Evolutionary conservation across 2,329 filamentous ascomycete species (phyloP).

Genomic region (Allantophomopsis lycopodina): DNA sequence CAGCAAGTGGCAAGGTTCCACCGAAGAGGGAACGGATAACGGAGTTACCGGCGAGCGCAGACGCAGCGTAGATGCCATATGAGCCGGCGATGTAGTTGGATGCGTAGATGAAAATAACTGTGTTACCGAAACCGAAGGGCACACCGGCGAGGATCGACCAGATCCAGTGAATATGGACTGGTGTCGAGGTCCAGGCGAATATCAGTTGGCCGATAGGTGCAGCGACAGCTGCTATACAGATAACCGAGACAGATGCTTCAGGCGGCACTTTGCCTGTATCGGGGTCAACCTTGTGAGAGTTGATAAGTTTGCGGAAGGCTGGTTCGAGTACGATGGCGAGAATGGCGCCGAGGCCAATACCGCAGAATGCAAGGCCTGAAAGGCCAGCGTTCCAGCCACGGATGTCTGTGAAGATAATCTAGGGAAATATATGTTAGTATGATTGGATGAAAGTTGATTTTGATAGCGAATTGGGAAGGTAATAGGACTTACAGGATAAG

Average conservation of each 20-base stretch:
- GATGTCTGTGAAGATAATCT: constrained; percentile 53
- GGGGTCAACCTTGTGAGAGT: constrained; percentile 60
- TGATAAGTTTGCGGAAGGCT: constrained; percentile 63
- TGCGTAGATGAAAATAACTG: constrained; percentile 68
- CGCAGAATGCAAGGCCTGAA: constrained; percentile 66
- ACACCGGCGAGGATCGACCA: constrained; percentile 65
- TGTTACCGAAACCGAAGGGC: constrained; percentile 67
- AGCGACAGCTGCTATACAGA: constrained; percentile 63
- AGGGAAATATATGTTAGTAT: too few species aligned
- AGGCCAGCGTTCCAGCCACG: constrained; percentile 67
- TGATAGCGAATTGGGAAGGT: too few species aligned
- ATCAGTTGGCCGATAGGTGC: constrained; percentile 69
- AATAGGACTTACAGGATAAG: constrained; percentile 45
- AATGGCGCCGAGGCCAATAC: constrained; percentile 50
- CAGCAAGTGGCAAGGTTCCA: constrained; percentile 66
- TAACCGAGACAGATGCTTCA: constrained; percentile 69
- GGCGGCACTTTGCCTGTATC: constrained; percentile 60
- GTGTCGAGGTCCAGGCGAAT: constrained; percentile 81
- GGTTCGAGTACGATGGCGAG: constrained; percentile 52
- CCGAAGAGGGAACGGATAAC: constrained; percentile 61
- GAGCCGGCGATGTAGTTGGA: constrained; percentile 67
- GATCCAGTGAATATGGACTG: constrained; percentile 68
- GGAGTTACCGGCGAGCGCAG: constrained; percentile 66
- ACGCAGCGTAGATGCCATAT: constrained; percentile 73
- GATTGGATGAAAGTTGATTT: too few species aligned